Evolutionary conservation across 371 early-diverging fungal genomes (phyloP), one percentile per base, ranked within the genome.

Genomic region (Saksenaea vasiformis): DNA sequence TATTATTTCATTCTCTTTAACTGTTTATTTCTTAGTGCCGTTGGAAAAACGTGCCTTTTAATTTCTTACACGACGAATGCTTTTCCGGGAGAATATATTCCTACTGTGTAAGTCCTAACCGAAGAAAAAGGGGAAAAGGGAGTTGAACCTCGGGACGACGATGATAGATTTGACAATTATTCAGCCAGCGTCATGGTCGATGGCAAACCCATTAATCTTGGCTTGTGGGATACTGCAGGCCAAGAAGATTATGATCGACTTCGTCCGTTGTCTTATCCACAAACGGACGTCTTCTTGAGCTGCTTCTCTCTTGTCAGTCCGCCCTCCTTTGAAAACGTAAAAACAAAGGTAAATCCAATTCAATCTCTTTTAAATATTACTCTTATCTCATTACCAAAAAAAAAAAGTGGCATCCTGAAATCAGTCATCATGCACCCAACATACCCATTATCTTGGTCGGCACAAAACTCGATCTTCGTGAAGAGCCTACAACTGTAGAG

Each of bases 161-260:
- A 24, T 47, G 8, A 24, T 68, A 91, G 92, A 31, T 98, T 98
- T 77, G 98, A 98, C 76, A 98, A 96, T 85, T 95, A 95, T 75
- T 94, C 94, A 54, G 93, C 92, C 57, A 95, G 95, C 79, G 92
- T 97, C 36, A 88, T 91, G 90, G 92, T 98, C 13, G 98, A 98
- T 78, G 96, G 95, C 62, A 91, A 93, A 78, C 91, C 90, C 54
- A 94, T 98, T 70, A 95, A 94, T 80, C 82, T 99, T 26, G 96
- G 95, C 28, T 88, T 98, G 54, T 99, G 98, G 98, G 99, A 99
- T 90, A 99, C 98, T 13, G 97, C 98, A 59, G 98, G 95, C 47
- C 99, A 98, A 80, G 99, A 99, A 81, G 97, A 97, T 79, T 98
- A 96, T 78, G 97, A 98, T 73, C 91, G 95, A 56, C 85, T 98